phyloP scores from a whole-genome alignment of 2,329 filamentous ascomycete species.

The Aureobasidium sp. region DNA sequence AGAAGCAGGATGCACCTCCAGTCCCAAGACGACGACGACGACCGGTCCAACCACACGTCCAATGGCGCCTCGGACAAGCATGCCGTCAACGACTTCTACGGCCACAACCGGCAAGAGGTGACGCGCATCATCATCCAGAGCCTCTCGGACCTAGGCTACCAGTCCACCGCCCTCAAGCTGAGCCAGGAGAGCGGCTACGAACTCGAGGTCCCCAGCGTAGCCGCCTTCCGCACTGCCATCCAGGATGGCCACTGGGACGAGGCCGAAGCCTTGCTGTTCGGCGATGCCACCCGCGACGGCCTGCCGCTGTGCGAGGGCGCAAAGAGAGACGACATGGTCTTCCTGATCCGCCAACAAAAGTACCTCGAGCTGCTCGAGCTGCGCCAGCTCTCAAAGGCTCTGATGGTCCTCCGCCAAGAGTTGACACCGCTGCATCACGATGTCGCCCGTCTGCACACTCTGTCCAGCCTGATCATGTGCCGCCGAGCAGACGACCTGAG shows the following conservation, averaged over 20 bases:
- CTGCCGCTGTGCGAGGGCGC: constrained; percentile 69
- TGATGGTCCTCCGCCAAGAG: constrained; percentile 80
- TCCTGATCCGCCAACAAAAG: constrained; percentile 87
- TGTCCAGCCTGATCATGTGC: constrained; percentile 91
- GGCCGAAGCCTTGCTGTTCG: constrained; percentile 75
- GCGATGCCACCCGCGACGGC: constrained; percentile 37
- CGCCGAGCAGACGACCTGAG: constrained; percentile 69
- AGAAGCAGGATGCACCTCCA: constrained; percentile 13
- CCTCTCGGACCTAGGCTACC: constrained; percentile 80
- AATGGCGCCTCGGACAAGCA: background rate
- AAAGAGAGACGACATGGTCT: constrained; percentile 73
- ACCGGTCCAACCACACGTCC: background rate
- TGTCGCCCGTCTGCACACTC: constrained; percentile 65
- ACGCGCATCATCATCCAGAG: constrained; percentile 89
- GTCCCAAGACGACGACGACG: background rate
- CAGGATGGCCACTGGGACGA: constrained; percentile 73
- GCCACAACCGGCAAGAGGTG: constrained; percentile 87
- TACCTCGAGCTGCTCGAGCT: constrained; percentile 83
- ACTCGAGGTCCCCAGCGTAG: constrained; percentile 77
- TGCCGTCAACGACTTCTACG: constrained; percentile 52
- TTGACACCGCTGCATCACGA: constrained; percentile 81
- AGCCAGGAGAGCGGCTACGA: constrained; percentile 78
- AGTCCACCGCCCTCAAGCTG: constrained; percentile 65
- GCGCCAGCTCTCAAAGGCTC: constrained; percentile 63
- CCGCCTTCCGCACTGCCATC: constrained; percentile 76